These are phyloP conservation scores for Thalia dealbata DNA, from an alignment of 176 grass and related monocot genomes.

Conservation along the genomic window DNA sequence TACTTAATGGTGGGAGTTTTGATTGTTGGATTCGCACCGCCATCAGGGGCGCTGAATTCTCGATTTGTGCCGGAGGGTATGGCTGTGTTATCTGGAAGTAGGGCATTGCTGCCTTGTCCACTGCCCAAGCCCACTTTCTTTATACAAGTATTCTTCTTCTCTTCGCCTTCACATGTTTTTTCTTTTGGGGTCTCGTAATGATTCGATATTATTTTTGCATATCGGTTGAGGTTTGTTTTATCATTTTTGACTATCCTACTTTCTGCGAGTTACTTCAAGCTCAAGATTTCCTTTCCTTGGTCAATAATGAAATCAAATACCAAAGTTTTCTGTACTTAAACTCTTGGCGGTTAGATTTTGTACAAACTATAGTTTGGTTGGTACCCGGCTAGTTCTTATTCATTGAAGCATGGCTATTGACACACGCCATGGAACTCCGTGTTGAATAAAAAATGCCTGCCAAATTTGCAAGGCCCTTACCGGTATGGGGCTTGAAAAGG, in stretches of 20 bases:
- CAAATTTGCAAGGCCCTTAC: too few species aligned
- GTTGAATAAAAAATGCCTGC: too few species aligned
- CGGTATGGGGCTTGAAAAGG: too few species aligned
- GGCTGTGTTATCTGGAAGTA: constrained; percentile 51
- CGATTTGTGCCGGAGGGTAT: constrained; percentile 72
- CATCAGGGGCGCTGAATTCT: constrained; percentile 67
- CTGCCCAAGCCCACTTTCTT: constrained; percentile 50
- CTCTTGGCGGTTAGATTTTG: too few species aligned
- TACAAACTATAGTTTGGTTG: too few species aligned
- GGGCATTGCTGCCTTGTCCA: constrained; percentile 41
- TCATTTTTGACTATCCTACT: not conserved
- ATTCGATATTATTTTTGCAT: constrained; percentile 3
- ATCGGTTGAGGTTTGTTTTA: not conserved
- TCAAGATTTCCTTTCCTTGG: not conserved
- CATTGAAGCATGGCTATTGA: too few species aligned
- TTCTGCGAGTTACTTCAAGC: not conserved
- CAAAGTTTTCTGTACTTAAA: too few species aligned
- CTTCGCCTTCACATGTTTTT: not conserved
- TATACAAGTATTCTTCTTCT: constrained; percentile 47
- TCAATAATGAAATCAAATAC: not conserved
- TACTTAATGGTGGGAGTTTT: too few species aligned
- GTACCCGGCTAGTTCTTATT: too few species aligned
- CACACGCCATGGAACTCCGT: too few species aligned
- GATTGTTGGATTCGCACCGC: not conserved
- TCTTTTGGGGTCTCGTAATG: not conserved